phyloP scores from a whole-genome alignment of 306 rosid genomes.

The Coriaria nepalensis region DNA sequence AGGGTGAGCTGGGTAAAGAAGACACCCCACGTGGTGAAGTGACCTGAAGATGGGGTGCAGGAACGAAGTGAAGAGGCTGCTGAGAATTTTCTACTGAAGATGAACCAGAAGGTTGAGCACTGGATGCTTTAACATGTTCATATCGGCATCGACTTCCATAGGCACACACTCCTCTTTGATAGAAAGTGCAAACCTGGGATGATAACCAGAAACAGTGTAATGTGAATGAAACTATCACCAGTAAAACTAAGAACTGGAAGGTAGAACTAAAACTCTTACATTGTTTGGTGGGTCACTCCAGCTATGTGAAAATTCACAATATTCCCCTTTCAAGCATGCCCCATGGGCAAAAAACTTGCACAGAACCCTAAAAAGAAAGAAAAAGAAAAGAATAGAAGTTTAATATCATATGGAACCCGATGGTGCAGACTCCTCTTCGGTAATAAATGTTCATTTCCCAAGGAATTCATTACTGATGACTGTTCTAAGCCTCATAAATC shows the following conservation, averaged over 20 bases:
- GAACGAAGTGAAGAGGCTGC: conserved; percentile 26
- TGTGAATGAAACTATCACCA: background rate
- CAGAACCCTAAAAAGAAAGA: conserved; percentile 47
- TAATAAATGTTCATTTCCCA: too few relatives aligned
- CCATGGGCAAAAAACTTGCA: conserved; percentile 97
- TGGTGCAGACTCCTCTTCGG: too few relatives aligned
- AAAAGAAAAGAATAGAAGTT: background rate
- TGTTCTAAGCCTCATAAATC: too few relatives aligned
- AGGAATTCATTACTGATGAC: too few relatives aligned
- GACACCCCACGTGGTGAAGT: conserved; percentile 23
- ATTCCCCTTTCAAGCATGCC: conserved; percentile 94
- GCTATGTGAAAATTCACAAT: conserved; percentile 90
- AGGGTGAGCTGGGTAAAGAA: conserved; percentile 14
- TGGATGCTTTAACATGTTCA: conserved; percentile 73
- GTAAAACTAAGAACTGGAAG: conserved; percentile 9
- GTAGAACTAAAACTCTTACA: conserved; percentile 18
- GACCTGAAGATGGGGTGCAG: conserved; percentile 20
- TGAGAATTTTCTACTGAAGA: conserved; percentile 43
- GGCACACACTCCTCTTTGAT: conserved; percentile 80
- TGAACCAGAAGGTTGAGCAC: conserved; percentile 29
- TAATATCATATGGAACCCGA: too few relatives aligned
- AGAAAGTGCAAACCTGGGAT: conserved; percentile 72
- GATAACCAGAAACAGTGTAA: background rate
- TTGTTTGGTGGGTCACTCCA: conserved; percentile 83
- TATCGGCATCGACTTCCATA: conserved; percentile 97